phyloP scores from a whole-genome alignment of 2,329 filamentous ascomycete species.

The Incumbomyces delicatus region DNA sequence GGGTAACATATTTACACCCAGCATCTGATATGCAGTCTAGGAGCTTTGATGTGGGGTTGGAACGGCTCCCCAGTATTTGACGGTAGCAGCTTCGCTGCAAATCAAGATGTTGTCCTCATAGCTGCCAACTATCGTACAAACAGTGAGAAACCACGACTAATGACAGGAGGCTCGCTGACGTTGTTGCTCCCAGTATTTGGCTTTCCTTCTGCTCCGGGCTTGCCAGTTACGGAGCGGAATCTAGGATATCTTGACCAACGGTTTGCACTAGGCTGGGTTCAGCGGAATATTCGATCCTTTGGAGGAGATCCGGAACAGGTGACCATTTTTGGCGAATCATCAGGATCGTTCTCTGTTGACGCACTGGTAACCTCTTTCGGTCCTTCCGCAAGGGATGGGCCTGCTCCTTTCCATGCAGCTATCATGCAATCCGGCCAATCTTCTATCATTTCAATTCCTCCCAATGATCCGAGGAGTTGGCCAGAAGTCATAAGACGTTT shows the following conservation, averaged over 20 bases:
- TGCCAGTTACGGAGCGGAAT: conserved; percentile 26
- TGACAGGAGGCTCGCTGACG: neutral
- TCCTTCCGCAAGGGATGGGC: conserved; percentile 5
- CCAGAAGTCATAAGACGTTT: conserved; percentile 9
- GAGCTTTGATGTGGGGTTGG: conserved; percentile 27
- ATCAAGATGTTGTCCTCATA: conserved; percentile 29
- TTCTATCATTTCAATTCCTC: conserved; percentile 11
- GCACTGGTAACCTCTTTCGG: conserved; percentile 19
- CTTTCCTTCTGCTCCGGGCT: conserved; percentile 29
- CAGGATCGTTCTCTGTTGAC: conserved; percentile 22
- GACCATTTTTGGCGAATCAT: conserved; percentile 31
- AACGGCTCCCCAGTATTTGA: conserved; percentile 25
- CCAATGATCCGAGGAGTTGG: conserved; percentile 10
- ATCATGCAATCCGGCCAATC: conserved; percentile 24
- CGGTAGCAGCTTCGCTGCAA: conserved; percentile 27
- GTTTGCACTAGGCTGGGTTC: conserved; percentile 29
- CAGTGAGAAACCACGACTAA: conserved; percentile 2
- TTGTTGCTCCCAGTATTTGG: conserved; percentile 26
- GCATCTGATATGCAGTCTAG: conserved; percentile 8
- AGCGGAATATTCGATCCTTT: conserved; percentile 28
- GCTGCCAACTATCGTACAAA: conserved; percentile 29
- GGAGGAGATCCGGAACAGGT: conserved; percentile 28
- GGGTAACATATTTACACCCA: no score
- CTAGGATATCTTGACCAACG: conserved; percentile 29
- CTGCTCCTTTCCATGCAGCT: conserved; percentile 22